Evolutionary conservation across 116 monocot genomes (phyloP).

Genomic region (Iris pallida): DNA sequence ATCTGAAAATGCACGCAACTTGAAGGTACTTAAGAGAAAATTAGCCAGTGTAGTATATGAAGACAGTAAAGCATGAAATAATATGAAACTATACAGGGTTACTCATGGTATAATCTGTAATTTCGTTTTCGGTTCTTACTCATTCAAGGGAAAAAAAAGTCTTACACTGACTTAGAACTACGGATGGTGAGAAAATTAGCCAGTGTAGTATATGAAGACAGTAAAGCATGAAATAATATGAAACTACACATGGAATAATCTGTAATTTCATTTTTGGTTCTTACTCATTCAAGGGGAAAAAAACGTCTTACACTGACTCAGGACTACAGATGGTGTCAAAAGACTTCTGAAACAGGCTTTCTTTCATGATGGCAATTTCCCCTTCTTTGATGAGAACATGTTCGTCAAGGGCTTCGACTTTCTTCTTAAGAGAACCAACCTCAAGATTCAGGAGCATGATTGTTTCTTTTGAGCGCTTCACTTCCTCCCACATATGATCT

Average conservation of each 20-base stretch:
- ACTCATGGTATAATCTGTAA: too few species aligned
- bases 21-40: too few species aligned
- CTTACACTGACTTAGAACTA: slow-evolving; percentile 21
- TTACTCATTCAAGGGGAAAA: slow-evolving; percentile 14
- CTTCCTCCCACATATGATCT: slow-evolving; percentile 65
- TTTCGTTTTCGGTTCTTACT: too few species aligned
- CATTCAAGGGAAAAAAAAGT: slow-evolving; percentile 13
- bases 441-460: slow-evolving; percentile 53
- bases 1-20: too few species aligned
- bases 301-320: slow-evolving; percentile 16
- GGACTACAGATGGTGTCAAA: slow-evolving; percentile 43
- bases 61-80: too few species aligned
- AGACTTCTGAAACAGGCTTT: slow-evolving; percentile 45
- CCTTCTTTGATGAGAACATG: slow-evolving; percentile 75
- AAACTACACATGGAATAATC: too few species aligned
- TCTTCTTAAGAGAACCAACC: slow-evolving; percentile 47
- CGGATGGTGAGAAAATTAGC: too few species aligned
- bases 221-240: too few species aligned
- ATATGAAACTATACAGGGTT: too few species aligned
- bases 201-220: too few species aligned
- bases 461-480: slow-evolving; percentile 47
- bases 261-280: background rate
- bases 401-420: slow-evolving; percentile 84
- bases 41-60: too few species aligned
- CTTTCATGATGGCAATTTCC: slow-evolving; percentile 75